Evolutionary conservation across 2,329 filamentous ascomycete genomes (phyloP).

Genomic region (Raffaelea ambrosiae): DNA sequence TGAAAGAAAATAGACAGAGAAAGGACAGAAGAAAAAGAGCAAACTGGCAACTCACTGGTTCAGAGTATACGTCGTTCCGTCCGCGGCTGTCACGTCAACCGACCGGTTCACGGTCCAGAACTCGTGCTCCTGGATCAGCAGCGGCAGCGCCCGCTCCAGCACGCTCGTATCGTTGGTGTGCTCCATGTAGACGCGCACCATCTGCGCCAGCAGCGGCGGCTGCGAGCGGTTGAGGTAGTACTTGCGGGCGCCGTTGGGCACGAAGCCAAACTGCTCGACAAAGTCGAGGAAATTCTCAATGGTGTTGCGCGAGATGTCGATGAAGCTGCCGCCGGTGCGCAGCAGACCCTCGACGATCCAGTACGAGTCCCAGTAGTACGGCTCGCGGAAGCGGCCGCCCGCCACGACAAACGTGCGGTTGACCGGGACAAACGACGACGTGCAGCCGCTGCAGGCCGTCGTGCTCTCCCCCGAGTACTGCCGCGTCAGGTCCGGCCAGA

Average conservation of each 20-base stretch:
- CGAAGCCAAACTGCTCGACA: slow-evolving; percentile 55
- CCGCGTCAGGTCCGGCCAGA: slow-evolving; percentile 61
- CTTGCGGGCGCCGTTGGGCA: slow-evolving; percentile 58
- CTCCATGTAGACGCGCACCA: slow-evolving; percentile 56
- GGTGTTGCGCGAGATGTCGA: slow-evolving; percentile 54
- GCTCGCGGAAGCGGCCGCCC: slow-evolving; percentile 61
- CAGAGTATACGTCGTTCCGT: slow-evolving; percentile 39
- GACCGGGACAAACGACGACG: slow-evolving; percentile 56
- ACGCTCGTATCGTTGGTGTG: slow-evolving; percentile 56
- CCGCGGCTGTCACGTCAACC: slow-evolving; percentile 37
- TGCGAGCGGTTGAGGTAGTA: slow-evolving; percentile 62
- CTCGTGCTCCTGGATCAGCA: slow-evolving; percentile 54
- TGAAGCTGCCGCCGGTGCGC: slow-evolving; percentile 55
- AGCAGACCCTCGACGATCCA: slow-evolving; percentile 61
- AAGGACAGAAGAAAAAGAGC: background rate
- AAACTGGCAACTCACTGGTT: slow-evolving; percentile 28
- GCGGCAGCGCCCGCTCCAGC: slow-evolving; percentile 50
- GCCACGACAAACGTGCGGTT: slow-evolving; percentile 63
- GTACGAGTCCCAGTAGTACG: slow-evolving; percentile 65
- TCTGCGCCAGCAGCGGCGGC: slow-evolving; percentile 56
- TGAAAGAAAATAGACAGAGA: no score
- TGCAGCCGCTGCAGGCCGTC: slow-evolving; percentile 47
- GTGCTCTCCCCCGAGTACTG: slow-evolving; percentile 37
- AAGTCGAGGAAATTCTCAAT: slow-evolving; percentile 64
- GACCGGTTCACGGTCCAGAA: slow-evolving; percentile 57